These are phyloP conservation scores for Cercospora sp. DNA, from an alignment of 2,329 filamentous ascomycete species.

Conservation along the genomic window DNA sequence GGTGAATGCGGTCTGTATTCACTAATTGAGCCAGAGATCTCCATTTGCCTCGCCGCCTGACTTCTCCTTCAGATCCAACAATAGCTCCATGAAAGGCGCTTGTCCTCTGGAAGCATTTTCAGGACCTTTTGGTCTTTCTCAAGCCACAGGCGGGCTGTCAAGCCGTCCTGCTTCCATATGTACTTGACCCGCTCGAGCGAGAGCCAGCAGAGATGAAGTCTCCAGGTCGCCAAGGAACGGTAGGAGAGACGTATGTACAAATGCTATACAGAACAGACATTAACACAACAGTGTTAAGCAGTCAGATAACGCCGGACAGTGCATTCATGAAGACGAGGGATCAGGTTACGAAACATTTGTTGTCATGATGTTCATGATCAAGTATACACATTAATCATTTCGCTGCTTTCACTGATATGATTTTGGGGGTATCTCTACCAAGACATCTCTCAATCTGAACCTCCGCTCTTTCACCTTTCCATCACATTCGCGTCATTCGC, in stretches of 20 bases:
- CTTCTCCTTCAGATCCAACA: neutral
- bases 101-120: neutral
- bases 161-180: neutral
- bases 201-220: neutral
- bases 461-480: neutral
- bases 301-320: neutral
- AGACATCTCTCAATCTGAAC: neutral
- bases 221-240: neutral
- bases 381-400: slow-evolving; percentile 4
- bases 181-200: neutral
- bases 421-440: slow-evolving; percentile 10
- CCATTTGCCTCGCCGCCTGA: neutral
- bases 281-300: neutral
- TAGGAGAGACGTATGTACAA: neutral
- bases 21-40: neutral
- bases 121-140: neutral
- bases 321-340: neutral
- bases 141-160: neutral
- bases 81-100: neutral
- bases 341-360: neutral
- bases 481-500: neutral
- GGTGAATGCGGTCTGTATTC: neutral
- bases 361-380: neutral
- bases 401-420: neutral
- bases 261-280: neutral